Percentiles rank a stretch among this genome's conserved stretches.
Evolutionary conservation across 1,284 basidiomycete species (phyloP).

Genomic region (Puccinia horiana): DNA sequence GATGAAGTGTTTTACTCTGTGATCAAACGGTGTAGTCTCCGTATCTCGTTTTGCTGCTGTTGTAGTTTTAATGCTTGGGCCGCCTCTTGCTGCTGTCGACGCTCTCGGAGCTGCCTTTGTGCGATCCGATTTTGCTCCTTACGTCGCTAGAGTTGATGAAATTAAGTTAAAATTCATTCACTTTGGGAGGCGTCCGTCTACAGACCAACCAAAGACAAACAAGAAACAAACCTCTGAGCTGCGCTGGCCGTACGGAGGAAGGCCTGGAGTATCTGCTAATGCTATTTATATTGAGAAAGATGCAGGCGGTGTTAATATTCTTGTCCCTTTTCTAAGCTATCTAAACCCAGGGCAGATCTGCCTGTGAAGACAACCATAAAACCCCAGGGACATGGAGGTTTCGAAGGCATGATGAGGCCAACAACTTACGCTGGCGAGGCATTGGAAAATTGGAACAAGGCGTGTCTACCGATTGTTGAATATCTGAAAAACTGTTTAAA

Average conservation of each 20-base stretch:
- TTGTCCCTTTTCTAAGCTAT: neutral
- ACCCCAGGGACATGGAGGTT: neutral
- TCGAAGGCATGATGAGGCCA: neutral
- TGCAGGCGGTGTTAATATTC: neutral
- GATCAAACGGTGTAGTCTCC: constrained; percentile 32
- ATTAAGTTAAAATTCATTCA: neutral
- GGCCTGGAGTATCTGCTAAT: constrained; percentile 40
- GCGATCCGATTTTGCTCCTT: constrained; percentile 48
- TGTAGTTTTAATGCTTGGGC: constrained; percentile 41
- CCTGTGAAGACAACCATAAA: neutral
- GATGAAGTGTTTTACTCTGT: constrained; percentile 29
- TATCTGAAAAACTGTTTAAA: neutral
- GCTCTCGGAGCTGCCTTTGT: constrained; percentile 47
- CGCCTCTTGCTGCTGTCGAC: constrained; percentile 47
- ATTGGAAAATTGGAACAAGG: neutral
- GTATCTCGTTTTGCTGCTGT: constrained; percentile 44
- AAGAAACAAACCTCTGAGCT: constrained; percentile 41
- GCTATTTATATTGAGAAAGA: constrained; percentile 2
- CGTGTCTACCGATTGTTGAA: neutral
- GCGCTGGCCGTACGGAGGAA: constrained; percentile 50
- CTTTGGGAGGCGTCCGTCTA: neutral
- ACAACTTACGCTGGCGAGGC: constrained; percentile 37
- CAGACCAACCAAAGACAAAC: neutral
- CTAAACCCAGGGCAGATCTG: neutral
- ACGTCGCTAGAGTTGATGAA: constrained; percentile 24